Conservation (phyloP, 2,329 filamentous ascomycete genomes). For the Alternaria postmessia region DNA sequence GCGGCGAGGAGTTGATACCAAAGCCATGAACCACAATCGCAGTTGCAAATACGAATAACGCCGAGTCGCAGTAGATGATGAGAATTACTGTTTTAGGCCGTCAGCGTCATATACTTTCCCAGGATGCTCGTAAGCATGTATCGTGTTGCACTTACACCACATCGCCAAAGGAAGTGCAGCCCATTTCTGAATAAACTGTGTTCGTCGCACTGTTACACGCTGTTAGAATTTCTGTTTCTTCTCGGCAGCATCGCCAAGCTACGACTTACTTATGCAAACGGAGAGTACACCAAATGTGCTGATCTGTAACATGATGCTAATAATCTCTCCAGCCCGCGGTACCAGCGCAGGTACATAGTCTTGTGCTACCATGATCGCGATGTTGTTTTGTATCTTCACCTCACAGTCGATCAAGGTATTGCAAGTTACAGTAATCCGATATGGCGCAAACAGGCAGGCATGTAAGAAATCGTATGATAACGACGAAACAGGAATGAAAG, state of each 20-base stretch:
- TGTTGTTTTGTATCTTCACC: not conserved
- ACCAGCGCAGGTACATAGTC: conserved; percentile 26
- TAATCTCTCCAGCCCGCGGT: conserved; percentile 30
- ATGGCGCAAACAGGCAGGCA: not conserved
- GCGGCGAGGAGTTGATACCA: conserved; percentile 61
- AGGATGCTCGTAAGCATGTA: not conserved
- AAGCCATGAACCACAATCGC: conserved; percentile 65
- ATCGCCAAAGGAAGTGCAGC: conserved; percentile 31
- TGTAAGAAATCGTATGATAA: not conserved
- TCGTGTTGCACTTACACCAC: conserved; percentile 20
- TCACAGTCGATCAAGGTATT: not conserved
- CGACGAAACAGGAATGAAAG: not conserved
- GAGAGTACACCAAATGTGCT: conserved; percentile 35
- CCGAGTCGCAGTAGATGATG: conserved; percentile 67
- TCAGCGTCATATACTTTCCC: not conserved
- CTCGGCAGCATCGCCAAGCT: not conserved
- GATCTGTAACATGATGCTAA: conserved; percentile 35
- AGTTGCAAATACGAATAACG: conserved; percentile 66
- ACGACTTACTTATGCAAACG: conserved; percentile 24
- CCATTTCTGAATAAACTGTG: conserved; percentile 34
- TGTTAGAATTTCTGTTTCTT: not conserved
- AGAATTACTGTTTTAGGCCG: conserved; percentile 61
- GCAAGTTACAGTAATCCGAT: not conserved
- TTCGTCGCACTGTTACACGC: conserved; percentile 30
- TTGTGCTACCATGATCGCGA: conserved; percentile 1